These are phyloP conservation scores for Pythium rhizo-oryzae DNA, from an alignment of 352 stramenopile species.

Conservation along the genomic window DNA sequence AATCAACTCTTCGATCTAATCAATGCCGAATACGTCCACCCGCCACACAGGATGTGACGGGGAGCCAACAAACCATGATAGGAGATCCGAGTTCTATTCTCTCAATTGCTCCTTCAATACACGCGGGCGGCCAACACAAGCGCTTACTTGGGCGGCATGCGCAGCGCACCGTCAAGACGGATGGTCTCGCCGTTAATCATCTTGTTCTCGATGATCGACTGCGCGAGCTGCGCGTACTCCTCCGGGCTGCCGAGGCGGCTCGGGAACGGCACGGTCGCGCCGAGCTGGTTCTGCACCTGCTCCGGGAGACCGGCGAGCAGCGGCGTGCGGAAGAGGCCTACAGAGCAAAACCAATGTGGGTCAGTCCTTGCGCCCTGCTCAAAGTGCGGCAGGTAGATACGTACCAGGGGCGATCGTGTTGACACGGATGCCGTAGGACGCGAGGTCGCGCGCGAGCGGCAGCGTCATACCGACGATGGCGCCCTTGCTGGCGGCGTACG, in stretches of 20 bases:
- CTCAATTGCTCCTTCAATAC: not conserved
- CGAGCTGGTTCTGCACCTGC: constrained; percentile 94
- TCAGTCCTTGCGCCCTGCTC: too few relatives aligned
- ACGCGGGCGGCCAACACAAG: not conserved
- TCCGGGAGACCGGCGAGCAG: constrained; percentile 95
- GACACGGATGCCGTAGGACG: constrained; percentile 93
- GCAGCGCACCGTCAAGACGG: constrained; percentile 96
- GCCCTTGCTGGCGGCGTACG: constrained; percentile 97
- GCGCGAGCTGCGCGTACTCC: constrained; percentile 96
- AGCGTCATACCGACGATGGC: constrained; percentile 97
- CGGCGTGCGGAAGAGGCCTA: constrained; percentile 96
- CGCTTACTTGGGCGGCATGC: constrained; percentile 93
- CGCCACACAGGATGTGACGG: constrained; percentile 44
- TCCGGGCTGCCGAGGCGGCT: constrained; percentile 93
- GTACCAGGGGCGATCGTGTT: constrained; percentile 96
- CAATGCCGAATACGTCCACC: constrained; percentile 47
- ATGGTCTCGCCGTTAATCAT: constrained; percentile 99
- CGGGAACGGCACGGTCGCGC: constrained; percentile 95
- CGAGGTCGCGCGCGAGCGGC: constrained; percentile 95
- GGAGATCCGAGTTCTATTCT: not conserved
- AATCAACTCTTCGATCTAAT: constrained; percentile 64
- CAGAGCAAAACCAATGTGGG: not conserved
- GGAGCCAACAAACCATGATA: not conserved
- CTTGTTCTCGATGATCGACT: constrained; percentile 96
- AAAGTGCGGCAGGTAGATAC: not conserved